phyloP scores from a whole-genome alignment of 2,329 filamentous ascomycete species.

The Aulographum hederae region DNA sequence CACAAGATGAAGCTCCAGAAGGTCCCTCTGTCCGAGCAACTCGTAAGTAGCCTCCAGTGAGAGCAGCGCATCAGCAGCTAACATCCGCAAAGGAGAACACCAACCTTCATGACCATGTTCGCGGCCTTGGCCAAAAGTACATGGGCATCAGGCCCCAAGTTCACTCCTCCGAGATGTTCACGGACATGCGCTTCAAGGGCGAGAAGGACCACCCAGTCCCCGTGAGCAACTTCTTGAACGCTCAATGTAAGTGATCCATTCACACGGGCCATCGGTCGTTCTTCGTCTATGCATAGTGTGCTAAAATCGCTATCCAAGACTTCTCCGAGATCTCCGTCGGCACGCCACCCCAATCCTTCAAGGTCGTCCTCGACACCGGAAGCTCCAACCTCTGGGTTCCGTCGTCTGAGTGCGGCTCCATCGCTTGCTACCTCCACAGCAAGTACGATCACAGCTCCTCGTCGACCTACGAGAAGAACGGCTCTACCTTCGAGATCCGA shows the following conservation, averaged over 20 bases:
- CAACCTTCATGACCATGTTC: constrained; percentile 65
- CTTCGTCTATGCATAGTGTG: constrained; percentile 3
- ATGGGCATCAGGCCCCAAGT: constrained; percentile 59
- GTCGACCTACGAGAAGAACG: constrained; percentile 86
- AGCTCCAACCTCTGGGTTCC: constrained; percentile 99
- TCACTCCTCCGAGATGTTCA: constrained; percentile 61
- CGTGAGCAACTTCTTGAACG: constrained; percentile 95
- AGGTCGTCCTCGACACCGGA: constrained; percentile 95
- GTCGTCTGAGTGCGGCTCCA: constrained; percentile 74
- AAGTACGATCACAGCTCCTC: constrained; percentile 91
- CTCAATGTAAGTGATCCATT: constrained; percentile 63
- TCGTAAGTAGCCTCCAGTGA: constrained; percentile 40
- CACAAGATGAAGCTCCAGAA: constrained; percentile 98
- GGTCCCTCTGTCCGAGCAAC: constrained; percentile 77
- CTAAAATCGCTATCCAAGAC: too few species aligned
- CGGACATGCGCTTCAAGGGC: constrained; percentile 46
- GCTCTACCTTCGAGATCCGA: constrained; percentile 75
- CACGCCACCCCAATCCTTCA: constrained; percentile 84
- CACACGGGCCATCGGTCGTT: not conserved
- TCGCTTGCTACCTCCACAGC: constrained; percentile 92
- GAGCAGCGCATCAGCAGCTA: constrained; percentile 1
- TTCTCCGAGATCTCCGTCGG: constrained; percentile 94
- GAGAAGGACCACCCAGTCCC: constrained; percentile 63
- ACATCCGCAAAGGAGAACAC: constrained; percentile 42
- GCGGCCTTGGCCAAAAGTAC: constrained; percentile 86